Evolutionary conservation across 2,329 filamentous ascomycete species (phyloP).

Genomic region (Xylariales sp.): DNA sequence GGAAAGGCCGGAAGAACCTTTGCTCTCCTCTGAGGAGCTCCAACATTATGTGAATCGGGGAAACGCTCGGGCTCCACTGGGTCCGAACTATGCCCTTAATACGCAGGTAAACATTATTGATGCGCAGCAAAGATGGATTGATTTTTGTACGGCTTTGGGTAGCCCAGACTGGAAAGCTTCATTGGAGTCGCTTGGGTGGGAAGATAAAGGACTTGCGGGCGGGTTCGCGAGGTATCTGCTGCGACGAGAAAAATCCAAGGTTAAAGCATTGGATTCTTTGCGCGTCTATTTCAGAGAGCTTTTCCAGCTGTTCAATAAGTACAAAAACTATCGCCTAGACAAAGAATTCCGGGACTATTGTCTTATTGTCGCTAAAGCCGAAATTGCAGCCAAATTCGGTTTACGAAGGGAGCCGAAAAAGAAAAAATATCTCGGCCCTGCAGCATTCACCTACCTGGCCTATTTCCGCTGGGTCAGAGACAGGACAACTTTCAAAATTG

Average conservation of each 20-base stretch:
- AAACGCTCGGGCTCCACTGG: neutral
- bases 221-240: neutral
- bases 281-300: too few species aligned
- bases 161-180: neutral
- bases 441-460: neutral
- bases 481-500: too few species aligned
- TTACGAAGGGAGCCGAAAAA: slow-evolving; percentile 3
- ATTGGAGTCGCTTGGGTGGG: neutral
- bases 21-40: neutral
- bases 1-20: too few species aligned
- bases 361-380: neutral
- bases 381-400: slow-evolving; percentile 1
- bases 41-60: neutral
- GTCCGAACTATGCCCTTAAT: slow-evolving; percentile 1
- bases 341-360: neutral
- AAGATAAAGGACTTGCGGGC: neutral
- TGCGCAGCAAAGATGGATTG: slow-evolving; percentile 1
- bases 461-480: too few species aligned
- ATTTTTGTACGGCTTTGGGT: neutral
- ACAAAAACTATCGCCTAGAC: too few species aligned
- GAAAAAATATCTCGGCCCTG: neutral
- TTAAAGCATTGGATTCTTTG: neutral
- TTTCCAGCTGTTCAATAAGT: too few species aligned
- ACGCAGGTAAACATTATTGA: neutral
- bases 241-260: neutral